These are phyloP conservation scores for Pythium sukuiense DNA, from an alignment of 352 stramenopile genomes.

Conservation along the genomic window DNA sequence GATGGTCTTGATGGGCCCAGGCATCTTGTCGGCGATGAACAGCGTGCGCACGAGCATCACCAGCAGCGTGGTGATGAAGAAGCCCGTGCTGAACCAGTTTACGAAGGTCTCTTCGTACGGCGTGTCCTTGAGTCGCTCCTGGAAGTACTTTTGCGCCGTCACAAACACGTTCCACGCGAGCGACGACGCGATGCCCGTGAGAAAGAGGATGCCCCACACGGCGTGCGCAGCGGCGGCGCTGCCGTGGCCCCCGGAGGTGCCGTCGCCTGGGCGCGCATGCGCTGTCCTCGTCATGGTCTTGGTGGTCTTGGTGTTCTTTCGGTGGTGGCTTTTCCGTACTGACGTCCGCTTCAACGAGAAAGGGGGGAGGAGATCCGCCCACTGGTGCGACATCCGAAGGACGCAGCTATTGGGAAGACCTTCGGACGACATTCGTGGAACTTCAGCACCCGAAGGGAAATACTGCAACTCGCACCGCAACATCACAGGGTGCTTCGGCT, in stretches of 20 bases:
- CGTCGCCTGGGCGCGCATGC: background rate
- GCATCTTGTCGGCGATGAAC: constrained; percentile 61
- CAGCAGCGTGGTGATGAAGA: constrained; percentile 79
- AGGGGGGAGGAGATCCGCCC: constrained; percentile 4
- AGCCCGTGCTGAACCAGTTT: constrained; percentile 86
- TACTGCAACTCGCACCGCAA: background rate
- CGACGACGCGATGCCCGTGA: constrained; percentile 71
- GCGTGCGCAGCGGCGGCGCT: constrained; percentile 26
- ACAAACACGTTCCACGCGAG: constrained; percentile 89
- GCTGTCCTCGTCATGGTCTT: background rate
- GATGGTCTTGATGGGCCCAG: constrained; percentile 55
- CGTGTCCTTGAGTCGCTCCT: constrained; percentile 53
- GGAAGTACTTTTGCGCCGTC: constrained; percentile 81
- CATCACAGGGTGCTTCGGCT: background rate
- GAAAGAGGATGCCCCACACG: constrained; percentile 77
- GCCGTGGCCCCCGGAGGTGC: background rate
- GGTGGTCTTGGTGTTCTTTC: background rate
- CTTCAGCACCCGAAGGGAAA: constrained; percentile 17
- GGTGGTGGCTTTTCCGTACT: constrained; percentile 3
- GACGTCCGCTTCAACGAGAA: constrained; percentile 2
- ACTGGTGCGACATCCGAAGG: constrained; percentile 12
- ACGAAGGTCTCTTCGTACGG: constrained; percentile 79
- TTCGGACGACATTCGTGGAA: constrained; percentile 30
- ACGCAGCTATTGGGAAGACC: background rate
- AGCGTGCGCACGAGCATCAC: constrained; percentile 73